These are phyloP conservation scores for Naegleria gruberi DNA, from an alignment of 208 protist species.

Conservation along the genomic window DNA sequence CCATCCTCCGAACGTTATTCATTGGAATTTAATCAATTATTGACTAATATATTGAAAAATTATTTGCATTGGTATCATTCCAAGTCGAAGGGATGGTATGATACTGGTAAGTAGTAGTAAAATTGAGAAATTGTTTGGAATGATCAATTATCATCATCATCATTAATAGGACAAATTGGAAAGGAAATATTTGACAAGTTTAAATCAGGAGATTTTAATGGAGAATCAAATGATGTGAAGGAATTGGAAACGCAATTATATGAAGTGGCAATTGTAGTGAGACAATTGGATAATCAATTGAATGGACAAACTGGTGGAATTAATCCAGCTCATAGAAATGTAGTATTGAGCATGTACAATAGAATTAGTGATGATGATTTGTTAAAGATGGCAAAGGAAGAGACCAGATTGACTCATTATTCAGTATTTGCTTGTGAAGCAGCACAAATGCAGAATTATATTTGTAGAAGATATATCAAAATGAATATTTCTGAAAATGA, in stretches of 20 bases:
- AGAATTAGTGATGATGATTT: not conserved
- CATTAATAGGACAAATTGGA: not conserved
- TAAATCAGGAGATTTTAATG: not conserved
- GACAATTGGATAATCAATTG: not conserved
- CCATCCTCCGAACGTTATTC: not conserved
- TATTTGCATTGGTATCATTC: not conserved
- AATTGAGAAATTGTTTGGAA: too few species aligned
- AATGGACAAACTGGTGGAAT: not conserved
- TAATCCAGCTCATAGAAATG: constrained; percentile 1
- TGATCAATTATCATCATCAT: too few species aligned
- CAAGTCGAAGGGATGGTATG: not conserved
- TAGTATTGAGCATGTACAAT: not conserved
- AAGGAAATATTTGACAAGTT: not conserved
- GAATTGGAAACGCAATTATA: not conserved
- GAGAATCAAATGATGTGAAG: not conserved
- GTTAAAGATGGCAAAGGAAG: not conserved
- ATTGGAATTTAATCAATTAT: not conserved
- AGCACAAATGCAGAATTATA: not conserved
- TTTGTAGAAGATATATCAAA: not conserved
- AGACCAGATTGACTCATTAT: not conserved
- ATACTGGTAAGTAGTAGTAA: too few species aligned
- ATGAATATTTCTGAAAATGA: too few species aligned
- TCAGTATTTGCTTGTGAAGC: not conserved
- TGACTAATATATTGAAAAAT: not conserved
- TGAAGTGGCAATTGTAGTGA: not conserved